Conservation (phyloP, 2,329 filamentous ascomycete genomes). For the Pseudopyricularia cyperi region DNA sequence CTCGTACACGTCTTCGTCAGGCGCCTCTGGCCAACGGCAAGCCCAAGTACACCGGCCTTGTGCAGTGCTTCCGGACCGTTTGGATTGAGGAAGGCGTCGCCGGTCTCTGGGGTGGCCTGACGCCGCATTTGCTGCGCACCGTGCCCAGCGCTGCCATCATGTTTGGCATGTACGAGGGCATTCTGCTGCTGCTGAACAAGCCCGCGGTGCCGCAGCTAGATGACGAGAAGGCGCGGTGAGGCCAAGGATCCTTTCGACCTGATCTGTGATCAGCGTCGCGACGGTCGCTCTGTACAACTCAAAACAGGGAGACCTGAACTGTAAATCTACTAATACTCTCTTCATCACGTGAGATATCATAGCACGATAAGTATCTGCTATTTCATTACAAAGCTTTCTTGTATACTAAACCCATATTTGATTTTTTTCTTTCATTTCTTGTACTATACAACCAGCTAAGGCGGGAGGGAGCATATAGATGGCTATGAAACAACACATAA, state of each 20-base stretch:
- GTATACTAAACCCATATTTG: neutral
- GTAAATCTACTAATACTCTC: neutral
- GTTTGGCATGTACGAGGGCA: slow-evolving; percentile 74
- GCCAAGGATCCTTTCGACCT: neutral
- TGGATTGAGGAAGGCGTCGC: slow-evolving; percentile 81
- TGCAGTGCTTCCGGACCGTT: slow-evolving; percentile 79
- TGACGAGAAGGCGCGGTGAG: neutral
- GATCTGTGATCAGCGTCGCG: neutral
- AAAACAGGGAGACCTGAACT: neutral
- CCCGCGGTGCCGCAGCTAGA: slow-evolving; percentile 1
- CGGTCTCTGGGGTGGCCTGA: slow-evolving; percentile 79
- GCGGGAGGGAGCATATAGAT: no score
- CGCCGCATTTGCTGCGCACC: slow-evolving; percentile 79
- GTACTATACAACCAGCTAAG: neutral
- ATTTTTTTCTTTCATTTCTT: neutral
- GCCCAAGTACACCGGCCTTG: slow-evolving; percentile 76
- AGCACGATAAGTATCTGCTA: neutral
- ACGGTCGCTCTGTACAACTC: neutral
- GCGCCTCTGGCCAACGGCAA: slow-evolving; percentile 60
- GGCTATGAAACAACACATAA: no score
- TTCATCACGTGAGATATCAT: neutral
- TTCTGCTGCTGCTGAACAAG: slow-evolving; percentile 32
- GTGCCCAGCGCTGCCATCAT: slow-evolving; percentile 91
- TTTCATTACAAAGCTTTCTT: neutral
- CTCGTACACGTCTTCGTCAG: slow-evolving; percentile 73